These are phyloP conservation scores for Cryphonectria japonica DNA, from an alignment of 2,329 filamentous ascomycete genomes.

Conservation along the genomic window DNA sequence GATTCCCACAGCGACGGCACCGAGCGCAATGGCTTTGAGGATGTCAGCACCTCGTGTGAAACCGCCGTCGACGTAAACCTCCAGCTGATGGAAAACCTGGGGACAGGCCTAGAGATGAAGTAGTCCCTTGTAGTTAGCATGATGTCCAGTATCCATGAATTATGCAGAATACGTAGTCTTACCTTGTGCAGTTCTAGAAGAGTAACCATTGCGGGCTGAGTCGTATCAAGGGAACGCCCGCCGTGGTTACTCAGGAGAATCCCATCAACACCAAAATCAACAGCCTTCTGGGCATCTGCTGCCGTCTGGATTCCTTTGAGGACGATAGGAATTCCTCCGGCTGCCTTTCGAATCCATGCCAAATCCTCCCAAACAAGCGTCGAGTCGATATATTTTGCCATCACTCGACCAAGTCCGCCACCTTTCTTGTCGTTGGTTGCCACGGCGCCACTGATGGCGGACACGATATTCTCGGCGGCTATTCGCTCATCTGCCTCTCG, in stretches of 20 bases:
- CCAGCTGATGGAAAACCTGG: slow-evolving; percentile 51
- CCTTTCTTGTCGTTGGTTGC: slow-evolving; percentile 56
- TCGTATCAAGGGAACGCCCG: slow-evolving; percentile 21
- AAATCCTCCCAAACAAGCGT: slow-evolving; percentile 57
- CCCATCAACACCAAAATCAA: slow-evolving; percentile 43
- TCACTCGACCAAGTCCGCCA: slow-evolving; percentile 55
- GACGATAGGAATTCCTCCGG: slow-evolving; percentile 52
- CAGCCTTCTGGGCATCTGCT: slow-evolving; percentile 56
- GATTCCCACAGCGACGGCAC: slow-evolving; percentile 57
- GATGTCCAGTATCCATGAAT: background rate
- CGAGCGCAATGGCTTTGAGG: slow-evolving; percentile 58
- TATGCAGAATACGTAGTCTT: background rate
- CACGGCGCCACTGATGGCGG: slow-evolving; percentile 45
- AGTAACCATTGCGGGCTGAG: slow-evolving; percentile 32
- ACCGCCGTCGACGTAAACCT: slow-evolving; percentile 59
- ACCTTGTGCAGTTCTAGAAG: slow-evolving; percentile 55
- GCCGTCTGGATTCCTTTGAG: slow-evolving; percentile 61
- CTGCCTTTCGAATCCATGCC: slow-evolving; percentile 52
- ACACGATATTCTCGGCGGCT: slow-evolving; percentile 44
- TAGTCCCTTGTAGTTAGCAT: background rate
- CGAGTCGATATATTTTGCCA: slow-evolving; percentile 56
- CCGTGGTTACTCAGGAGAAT: slow-evolving; percentile 27
- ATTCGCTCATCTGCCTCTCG: slow-evolving; percentile 61
- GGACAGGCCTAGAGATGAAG: slow-evolving; percentile 45
- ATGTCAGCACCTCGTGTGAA: slow-evolving; percentile 59